Evolutionary conservation across 1,284 basidiomycete genomes (phyloP), one percentile per base, ranked within the genome.

Genomic region (Irpex sp.): DNA sequence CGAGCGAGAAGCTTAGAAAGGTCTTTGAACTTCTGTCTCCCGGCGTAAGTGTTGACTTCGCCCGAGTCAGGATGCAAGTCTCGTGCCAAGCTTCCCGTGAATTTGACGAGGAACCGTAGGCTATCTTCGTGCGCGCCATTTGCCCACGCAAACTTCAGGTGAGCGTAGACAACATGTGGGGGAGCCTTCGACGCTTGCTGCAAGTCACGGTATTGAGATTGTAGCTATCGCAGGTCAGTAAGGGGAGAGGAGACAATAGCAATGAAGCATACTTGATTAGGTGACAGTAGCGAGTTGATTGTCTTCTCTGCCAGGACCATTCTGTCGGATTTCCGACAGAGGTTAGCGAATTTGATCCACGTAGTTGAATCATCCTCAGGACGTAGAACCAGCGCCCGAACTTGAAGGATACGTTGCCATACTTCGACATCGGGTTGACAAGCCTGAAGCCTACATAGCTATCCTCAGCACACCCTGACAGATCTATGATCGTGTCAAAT

Each of bases 361-460:
- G 98, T 98, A 61, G 93, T 87, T 59, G 94, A 95, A 72, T 98
- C 96, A 70, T 98, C 96, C 67, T 93, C 93, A 0, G 97, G 97
- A 55, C 89, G 93, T 37, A 98, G 82, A 21, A 99, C 96, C 58
- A 99, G 85, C 0, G 96, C 95, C 64, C 97, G 88, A 48, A 99
- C 95, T 79, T 98, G 97, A 15, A 99, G 80, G 57, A 99, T 95
- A 21, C 97, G 89, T 77, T 99, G 97, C 97, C 97, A 99, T 3
- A 98, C 96, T 76, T 99, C 97, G 17, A 99, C 97, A 69, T 99
- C 97, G 15, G 95, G 93, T 74, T 99, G 96, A 76, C 97, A 98
- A 2, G 96, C 97, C 79, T 95, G 92, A 51, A 99, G 77, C 65
- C 94, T 95, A 57, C 2, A 26, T 26, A 26, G 26, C 26, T 26